Evolutionary conservation across 192 early-diverging fungal genomes (phyloP).

Genomic region (Podila verticillata): DNA sequence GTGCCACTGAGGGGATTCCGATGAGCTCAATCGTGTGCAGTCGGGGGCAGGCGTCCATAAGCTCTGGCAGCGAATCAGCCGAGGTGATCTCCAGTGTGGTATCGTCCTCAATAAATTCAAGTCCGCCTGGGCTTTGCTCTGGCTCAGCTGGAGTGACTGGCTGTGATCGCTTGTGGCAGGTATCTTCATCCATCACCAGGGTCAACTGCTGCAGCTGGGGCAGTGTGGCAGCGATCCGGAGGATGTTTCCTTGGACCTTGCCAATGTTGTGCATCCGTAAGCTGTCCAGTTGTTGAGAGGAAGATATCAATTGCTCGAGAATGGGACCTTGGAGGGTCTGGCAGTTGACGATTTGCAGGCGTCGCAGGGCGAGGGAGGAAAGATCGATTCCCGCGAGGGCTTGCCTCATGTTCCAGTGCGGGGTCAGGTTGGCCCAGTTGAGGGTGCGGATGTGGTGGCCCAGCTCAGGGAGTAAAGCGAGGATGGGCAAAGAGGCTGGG

Average conservation of each 20-base stretch:
- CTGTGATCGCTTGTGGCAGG: not conserved
- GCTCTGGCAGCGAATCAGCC: conserved; percentile 13
- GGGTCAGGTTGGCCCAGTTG: not conserved
- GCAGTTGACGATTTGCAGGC: not conserved
- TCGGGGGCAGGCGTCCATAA: conserved; percentile 35
- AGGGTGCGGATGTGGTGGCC: conserved; percentile 21
- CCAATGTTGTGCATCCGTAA: not conserved
- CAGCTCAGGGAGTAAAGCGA: conserved; percentile 15
- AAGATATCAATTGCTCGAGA: not conserved
- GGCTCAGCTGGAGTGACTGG: not conserved
- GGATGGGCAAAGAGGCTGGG: conserved; percentile 7
- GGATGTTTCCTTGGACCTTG: not conserved
- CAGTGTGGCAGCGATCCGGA: not conserved
- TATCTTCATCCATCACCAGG: not conserved
- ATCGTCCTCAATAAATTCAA: not conserved
- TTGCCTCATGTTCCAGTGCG: not conserved
- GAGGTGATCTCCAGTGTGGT: conserved; percentile 13
- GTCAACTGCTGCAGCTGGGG: not conserved
- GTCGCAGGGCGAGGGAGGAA: not conserved
- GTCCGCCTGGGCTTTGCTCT: conserved; percentile 4
- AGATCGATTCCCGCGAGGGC: not conserved
- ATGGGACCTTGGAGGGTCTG: not conserved
- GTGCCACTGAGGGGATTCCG: conserved; percentile 2
- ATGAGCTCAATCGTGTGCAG: conserved; percentile 21
- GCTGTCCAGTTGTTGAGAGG: not conserved